Evolutionary conservation across 306 rosid species (phyloP).

Genomic region (Quercus alba): DNA sequence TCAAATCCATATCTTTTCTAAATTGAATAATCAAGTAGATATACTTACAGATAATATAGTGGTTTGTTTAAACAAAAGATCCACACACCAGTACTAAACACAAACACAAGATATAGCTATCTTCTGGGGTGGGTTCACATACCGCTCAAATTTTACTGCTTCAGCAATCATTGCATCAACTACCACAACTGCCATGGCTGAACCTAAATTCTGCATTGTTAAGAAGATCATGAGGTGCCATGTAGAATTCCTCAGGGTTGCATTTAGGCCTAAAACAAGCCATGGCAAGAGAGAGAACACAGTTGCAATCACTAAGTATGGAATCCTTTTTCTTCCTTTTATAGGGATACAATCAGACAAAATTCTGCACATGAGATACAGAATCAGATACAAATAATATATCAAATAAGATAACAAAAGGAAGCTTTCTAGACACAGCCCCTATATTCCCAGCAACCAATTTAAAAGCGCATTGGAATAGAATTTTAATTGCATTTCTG

Average conservation of each 20-base stretch:
- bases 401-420: background rate
- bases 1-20: background rate
- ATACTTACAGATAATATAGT: constrained; percentile 1
- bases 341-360: constrained; percentile 83
- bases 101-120: constrained; percentile 7
- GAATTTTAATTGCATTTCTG: background rate
- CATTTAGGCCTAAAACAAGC: constrained; percentile 57
- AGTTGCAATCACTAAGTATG: constrained; percentile 73
- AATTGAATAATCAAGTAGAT: constrained; percentile 5
- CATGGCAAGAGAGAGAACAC: constrained; percentile 81
- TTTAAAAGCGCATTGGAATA: background rate
- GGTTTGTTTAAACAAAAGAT: constrained; percentile 1
- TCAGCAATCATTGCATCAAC: constrained; percentile 94
- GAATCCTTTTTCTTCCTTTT: constrained; percentile 76
- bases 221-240: constrained; percentile 64
- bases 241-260: constrained; percentile 53
- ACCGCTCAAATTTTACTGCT: constrained; percentile 73
- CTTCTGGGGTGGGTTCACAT: constrained; percentile 18
- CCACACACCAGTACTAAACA: constrained; percentile 5
- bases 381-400: constrained; percentile 26
- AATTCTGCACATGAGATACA: constrained; percentile 49
- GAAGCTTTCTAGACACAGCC: background rate
- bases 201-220: constrained; percentile 77
- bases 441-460: background rate
- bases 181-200: constrained; percentile 95